Percentiles rank a stretch among this genome's conserved stretches.
Conservation (phyloP, 2,329 filamentous ascomycete genomes). For the Eutypella sp. region DNA sequence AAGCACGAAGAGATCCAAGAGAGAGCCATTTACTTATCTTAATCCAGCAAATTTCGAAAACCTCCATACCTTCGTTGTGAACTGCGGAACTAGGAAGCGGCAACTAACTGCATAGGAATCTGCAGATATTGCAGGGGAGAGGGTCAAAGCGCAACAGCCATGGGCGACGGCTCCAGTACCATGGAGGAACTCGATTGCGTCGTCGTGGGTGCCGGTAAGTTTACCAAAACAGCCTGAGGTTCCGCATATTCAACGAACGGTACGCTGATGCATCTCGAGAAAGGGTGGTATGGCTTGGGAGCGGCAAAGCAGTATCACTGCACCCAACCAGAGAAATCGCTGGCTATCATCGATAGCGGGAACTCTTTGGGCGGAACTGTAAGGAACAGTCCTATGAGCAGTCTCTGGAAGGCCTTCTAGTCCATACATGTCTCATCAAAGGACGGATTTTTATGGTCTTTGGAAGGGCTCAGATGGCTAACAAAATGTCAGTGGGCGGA, state of each 20-base stretch:
- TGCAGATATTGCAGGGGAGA: no score
- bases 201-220: slow-evolving; percentile 50
- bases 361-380: slow-evolving; percentile 56
- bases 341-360: slow-evolving; percentile 55
- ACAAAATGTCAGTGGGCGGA: slow-evolving; percentile 49
- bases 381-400: no score
- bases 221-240: not conserved
- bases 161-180: slow-evolving; percentile 8
- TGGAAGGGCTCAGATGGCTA: no score
- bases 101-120: not conserved
- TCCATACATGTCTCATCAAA: no score
- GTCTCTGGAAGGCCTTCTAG: no score
- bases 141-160: slow-evolving; percentile 2
- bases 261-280: slow-evolving; percentile 2
- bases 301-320: slow-evolving; percentile 58
- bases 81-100: not conserved
- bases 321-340: slow-evolving; percentile 49
- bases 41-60: no score
- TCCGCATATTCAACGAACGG: not conserved
- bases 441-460: no score
- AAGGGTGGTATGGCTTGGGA: slow-evolving; percentile 52
- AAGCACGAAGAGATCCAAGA: no score
- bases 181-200: slow-evolving; percentile 44
- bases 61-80: no score
- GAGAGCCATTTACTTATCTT: no score